A percentile compares a stretch with the other conserved stretches of the same genome.
These are phyloP conservation scores for Lentinula sp. DNA, from an alignment of 768 basidiomycete genomes.

Conservation along the genomic window DNA sequence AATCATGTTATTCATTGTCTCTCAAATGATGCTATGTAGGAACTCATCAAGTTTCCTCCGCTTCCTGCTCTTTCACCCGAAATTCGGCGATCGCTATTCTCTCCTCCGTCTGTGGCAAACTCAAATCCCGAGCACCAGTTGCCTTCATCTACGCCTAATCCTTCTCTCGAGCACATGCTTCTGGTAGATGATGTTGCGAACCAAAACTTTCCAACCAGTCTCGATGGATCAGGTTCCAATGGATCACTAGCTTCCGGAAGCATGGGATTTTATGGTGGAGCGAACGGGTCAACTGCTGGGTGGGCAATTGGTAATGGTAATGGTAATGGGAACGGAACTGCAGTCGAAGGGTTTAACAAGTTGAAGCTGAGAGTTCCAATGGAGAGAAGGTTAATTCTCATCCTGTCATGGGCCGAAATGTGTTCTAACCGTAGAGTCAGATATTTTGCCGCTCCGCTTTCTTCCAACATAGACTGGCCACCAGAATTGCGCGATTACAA, in stretches of 20 bases:
- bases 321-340: constrained; percentile 16
- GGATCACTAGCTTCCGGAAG: constrained; percentile 12
- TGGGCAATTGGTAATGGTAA: constrained; percentile 10
- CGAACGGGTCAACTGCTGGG: constrained; percentile 5
- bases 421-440: constrained; percentile 5
- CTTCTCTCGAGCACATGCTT: constrained; percentile 47
- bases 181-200: constrained; percentile 2
- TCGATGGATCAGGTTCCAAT: constrained; percentile 17
- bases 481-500: constrained; percentile 95
- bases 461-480: constrained; percentile 61
- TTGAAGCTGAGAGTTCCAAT: constrained; percentile 75
- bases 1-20: not conserved
- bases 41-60: constrained; percentile 81
- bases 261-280: constrained; percentile 4
- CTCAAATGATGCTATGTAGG: constrained; percentile 38
- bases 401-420: constrained; percentile 1
- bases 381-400: constrained; percentile 64
- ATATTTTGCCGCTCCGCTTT: constrained; percentile 72
- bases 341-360: constrained; percentile 42
- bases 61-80: constrained; percentile 57
- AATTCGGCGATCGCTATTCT: constrained; percentile 56
- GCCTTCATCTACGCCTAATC: constrained; percentile 79
- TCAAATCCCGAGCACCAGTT: constrained; percentile 42
- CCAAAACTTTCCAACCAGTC: not conserved
- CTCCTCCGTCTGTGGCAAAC: constrained; percentile 12